Percentiles rank a stretch among this genome's conserved stretches.
These are phyloP conservation scores for Exophiala mesophila DNA, from an alignment of 2,329 filamentous ascomycete genomes.

Conservation along the genomic window DNA sequence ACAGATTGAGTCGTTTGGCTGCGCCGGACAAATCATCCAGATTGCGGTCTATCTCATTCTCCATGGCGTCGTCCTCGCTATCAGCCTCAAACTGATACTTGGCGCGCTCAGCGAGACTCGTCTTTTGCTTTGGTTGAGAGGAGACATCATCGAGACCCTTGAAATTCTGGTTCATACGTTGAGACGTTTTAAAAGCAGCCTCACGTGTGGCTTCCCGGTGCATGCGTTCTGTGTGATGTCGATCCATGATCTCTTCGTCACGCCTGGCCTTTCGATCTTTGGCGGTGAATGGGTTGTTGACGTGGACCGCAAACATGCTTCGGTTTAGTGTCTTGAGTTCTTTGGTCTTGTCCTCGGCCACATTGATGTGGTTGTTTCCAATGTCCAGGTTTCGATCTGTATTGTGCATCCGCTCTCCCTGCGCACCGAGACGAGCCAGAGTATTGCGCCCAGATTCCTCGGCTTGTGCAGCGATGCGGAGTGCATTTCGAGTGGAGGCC, in stretches of 20 bases:
- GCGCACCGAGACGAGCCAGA: slow-evolving; percentile 66
- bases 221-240: slow-evolving; percentile 54
- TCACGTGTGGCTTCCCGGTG: slow-evolving; percentile 52
- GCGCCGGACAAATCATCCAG: slow-evolving; percentile 56
- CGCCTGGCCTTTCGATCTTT: slow-evolving; percentile 58
- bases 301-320: slow-evolving; percentile 85
- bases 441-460: slow-evolving; percentile 68
- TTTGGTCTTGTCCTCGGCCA: slow-evolving; percentile 72
- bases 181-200: slow-evolving; percentile 48
- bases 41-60: slow-evolving; percentile 66
- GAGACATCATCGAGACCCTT: slow-evolving; percentile 58
- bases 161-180: slow-evolving; percentile 60
- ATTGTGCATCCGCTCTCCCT: slow-evolving; percentile 76
- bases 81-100: slow-evolving; percentile 80
- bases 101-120: slow-evolving; percentile 55
- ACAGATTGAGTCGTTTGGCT: slow-evolving; percentile 64
- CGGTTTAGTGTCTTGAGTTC: slow-evolving; percentile 82
- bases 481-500: slow-evolving; percentile 64
- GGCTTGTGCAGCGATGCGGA: slow-evolving; percentile 62
- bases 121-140: slow-evolving; percentile 43
- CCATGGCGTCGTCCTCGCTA: slow-evolving; percentile 63
- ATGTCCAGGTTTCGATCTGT: slow-evolving; percentile 79
- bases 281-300: slow-evolving; percentile 71
- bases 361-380: slow-evolving; percentile 67
- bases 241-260: slow-evolving; percentile 65